Evolutionary conservation across 148 eudicot genomes (phyloP), one percentile per base, ranked within the genome.

Genomic region (Polygonum aviculare): DNA sequence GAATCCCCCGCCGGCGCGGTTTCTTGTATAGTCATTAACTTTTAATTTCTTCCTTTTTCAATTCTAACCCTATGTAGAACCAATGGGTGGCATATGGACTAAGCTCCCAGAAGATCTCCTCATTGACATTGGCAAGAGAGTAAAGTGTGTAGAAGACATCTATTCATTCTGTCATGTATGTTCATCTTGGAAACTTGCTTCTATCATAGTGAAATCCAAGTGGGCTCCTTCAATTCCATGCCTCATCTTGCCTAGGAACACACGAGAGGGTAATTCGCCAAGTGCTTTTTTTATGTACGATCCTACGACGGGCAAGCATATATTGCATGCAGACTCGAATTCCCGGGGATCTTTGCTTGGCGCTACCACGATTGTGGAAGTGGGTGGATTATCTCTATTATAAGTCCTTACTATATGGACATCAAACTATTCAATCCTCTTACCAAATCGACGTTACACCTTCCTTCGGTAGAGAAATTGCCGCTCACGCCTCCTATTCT

Each of bases 1-100:
- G 31, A 31, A 79, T 4, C 52, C 79, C 39, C 85, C 89, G 44
- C 76, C 91, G 7, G 80, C 85, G 18, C 86, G 85, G 16, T 69
- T 79, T 5, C 79, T 57, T 21, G 7, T 57, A 5, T 33, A 19
- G 8, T 57, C 63, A 57, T 57, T 19, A 21, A 57, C 9, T 26
- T 26, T 26, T 26, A 26, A 26, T 57, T 9, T 21, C 63, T 8
- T 57, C 33, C 31, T 33, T n/a, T 55, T 54, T 22, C 62, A 26
- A 55, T 12, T 57, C 11, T 57, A 57, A 57, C 63, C 19, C 2
- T 21, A 12, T 19, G 22, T 57, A 57, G 63, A 19, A 57, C 9
- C 9, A 19, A 19, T 57, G 63, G 26, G 11, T 1, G 12, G 63
- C 12, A 3, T 21, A 21, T 57, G 63, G 33, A 22, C 35, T 57